Base-by-base conservation (phyloP, 1,139 yeast species). In the Lodderomyces margitis region DNA sequence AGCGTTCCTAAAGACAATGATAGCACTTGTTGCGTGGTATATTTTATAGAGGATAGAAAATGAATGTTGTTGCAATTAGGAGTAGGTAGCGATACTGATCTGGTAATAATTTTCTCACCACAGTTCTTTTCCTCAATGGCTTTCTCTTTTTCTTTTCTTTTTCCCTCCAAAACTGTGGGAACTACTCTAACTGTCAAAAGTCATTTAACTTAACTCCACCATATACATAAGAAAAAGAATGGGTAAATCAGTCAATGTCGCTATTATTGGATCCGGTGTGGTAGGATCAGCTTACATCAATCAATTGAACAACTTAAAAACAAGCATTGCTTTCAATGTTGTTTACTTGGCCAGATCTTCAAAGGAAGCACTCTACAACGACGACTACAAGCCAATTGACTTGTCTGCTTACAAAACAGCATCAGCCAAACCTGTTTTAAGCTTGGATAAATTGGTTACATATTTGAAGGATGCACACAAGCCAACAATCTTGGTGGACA, bases 251-350 rank as follows among this genome's bases (percentile, higher is more conserved):
- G 87, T 86, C 38, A 84, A 87, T 59, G 70, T 87, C 47, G 95
- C 95, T 41, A 78, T 87, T 51, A 82, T 87, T 51, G 96, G 96
- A 45, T 83, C 96, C 39, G 98, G 98, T 54, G 92, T 89, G 41
- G 98, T 92, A 47, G 99, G 99, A 45, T 77, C 94, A 28, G 89
- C 96, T 41, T 88, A 88, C 67, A 61, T 71, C 55, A 62, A 55
- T 54, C 78, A 72, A 58, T 72, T 92, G 64, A 79, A 80, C 56
- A 94, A 85, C 67, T 74, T 91, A 52, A 71, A 76, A 50, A 49
- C 69, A 44, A 58, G 79, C 25, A 75, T 85, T 52, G 68, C 71
- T 34, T 88, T 82, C 72, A 85, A 88, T 54, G 85, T 92, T 27
- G 81, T 92, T 37, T 76, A 87, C 52, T 76, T 92, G 47, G 89